These are phyloP conservation scores for Plasmopara viticola DNA, from an alignment of 352 stramenopile genomes.

Conservation along the genomic window DNA sequence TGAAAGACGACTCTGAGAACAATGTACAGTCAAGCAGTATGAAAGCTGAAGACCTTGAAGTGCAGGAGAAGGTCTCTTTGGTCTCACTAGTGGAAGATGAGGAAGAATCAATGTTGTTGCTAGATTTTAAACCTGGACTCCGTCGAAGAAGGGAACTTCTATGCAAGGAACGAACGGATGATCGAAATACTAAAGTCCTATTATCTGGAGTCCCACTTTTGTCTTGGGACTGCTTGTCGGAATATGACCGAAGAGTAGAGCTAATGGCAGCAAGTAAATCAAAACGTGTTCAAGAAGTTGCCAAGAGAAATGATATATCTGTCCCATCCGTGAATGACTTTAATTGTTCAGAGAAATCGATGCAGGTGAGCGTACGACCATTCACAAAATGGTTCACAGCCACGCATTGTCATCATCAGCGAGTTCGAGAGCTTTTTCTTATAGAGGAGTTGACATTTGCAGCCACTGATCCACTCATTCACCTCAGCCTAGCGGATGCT, in stretches of 20 bases:
- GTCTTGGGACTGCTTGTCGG: constrained; percentile 37
- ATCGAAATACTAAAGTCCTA: constrained; percentile 3
- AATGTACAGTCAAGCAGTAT: constrained; percentile 4
- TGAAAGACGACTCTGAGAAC: not conserved
- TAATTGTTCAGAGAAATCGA: constrained; percentile 32
- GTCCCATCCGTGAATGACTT: constrained; percentile 46
- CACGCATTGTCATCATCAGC: constrained; percentile 32
- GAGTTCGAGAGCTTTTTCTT: constrained; percentile 49
- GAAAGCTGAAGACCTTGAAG: constrained; percentile 7
- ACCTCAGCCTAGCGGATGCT: constrained; percentile 28
- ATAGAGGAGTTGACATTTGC: constrained; percentile 52
- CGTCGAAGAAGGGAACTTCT: constrained; percentile 6
- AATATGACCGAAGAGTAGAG: constrained; percentile 38
- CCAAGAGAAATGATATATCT: constrained; percentile 27
- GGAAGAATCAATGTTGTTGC: constrained; percentile 36
- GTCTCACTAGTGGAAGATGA: constrained; percentile 46
- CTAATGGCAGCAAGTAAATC: constrained; percentile 54
- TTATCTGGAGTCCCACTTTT: constrained; percentile 22
- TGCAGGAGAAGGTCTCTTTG: constrained; percentile 37
- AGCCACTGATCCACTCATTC: constrained; percentile 32
- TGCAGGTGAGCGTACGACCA: constrained; percentile 35
- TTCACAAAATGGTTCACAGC: constrained; percentile 59
- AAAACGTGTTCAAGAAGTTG: constrained; percentile 33
- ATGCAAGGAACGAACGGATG: constrained; percentile 4
- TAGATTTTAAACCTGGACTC: constrained; percentile 32